phyloP scores from a whole-genome alignment of 2,329 filamentous ascomycete species.

The Fusarium hainanense region DNA sequence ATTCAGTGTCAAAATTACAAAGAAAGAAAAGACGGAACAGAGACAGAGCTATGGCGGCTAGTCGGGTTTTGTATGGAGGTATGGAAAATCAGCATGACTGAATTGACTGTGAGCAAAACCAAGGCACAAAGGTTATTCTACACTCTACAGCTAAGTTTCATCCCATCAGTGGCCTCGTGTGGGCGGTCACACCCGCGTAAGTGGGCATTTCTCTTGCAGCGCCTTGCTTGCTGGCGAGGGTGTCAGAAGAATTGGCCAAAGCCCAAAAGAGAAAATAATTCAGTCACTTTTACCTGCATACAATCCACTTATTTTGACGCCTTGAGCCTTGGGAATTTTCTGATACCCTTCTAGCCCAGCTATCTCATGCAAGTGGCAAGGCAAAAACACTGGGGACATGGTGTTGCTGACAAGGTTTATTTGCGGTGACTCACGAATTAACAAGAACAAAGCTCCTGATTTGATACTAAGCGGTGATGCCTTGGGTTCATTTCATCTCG shows the following conservation, averaged over 20 bases:
- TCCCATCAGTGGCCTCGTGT: conserved; percentile 28
- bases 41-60: background rate
- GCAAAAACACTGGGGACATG: conserved; percentile 25
- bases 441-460: conserved; percentile 6
- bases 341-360: background rate
- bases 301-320: background rate
- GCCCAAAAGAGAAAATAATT: background rate
- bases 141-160: conserved; percentile 9
- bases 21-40: conserved; percentile 5
- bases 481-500: conserved; percentile 9
- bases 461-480: conserved; percentile 20
- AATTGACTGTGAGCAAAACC: conserved; percentile 8
- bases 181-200: conserved; percentile 24
- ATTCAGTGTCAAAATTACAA: conserved; percentile 3
- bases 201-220: conserved; percentile 21
- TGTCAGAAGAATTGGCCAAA: background rate
- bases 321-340: background rate
- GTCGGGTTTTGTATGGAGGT: conserved; percentile 29
- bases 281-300: background rate
- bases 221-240: conserved; percentile 22
- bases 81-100: conserved; percentile 12
- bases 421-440: conserved; percentile 34
- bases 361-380: conserved; percentile 32
- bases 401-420: conserved; percentile 25
- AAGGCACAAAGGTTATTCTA: conserved; percentile 22